phyloP scores from a whole-genome alignment of 768 basidiomycete genomes.

The Lactarius tabidus region DNA sequence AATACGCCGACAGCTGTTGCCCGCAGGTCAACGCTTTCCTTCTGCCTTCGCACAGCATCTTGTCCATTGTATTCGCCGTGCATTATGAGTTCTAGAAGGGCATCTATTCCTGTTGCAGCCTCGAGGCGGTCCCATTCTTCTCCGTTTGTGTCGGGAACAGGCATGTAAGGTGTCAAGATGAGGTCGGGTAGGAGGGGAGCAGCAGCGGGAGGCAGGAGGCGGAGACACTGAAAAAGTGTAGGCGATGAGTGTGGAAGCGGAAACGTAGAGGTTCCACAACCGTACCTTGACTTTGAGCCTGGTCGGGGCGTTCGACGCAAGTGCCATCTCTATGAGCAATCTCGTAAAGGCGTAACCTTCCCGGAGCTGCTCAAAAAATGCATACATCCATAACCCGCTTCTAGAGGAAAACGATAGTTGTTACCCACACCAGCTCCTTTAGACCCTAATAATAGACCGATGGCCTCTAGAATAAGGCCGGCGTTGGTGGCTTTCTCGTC shows the following conservation, averaged over 20 bases:
- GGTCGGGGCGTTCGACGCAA: constrained; percentile 93
- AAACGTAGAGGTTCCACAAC: background rate
- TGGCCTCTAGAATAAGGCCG: constrained; percentile 71
- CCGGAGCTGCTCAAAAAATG: constrained; percentile 42
- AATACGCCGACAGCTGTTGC: constrained; percentile 77
- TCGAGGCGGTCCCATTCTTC: constrained; percentile 93
- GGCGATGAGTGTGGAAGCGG: constrained; percentile 26
- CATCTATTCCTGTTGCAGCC: constrained; percentile 74
- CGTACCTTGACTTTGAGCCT: constrained; percentile 79
- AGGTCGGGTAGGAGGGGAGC: constrained; percentile 65
- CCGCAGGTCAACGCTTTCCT: constrained; percentile 70
- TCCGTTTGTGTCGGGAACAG: constrained; percentile 77
- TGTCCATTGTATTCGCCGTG: constrained; percentile 83
- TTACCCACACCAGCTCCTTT: constrained; percentile 59
- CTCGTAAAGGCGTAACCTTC: constrained; percentile 60
- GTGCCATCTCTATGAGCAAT: constrained; percentile 79
- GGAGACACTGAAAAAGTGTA: constrained; percentile 47
- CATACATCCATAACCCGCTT: background rate
- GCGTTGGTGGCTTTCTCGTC: constrained; percentile 83
- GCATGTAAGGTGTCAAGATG: constrained; percentile 66
- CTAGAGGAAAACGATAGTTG: background rate
- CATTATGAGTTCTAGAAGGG: constrained; percentile 73
- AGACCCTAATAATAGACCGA: constrained; percentile 79
- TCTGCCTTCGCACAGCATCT: constrained; percentile 52
- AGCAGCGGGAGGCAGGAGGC: constrained; percentile 49